These are phyloP conservation scores for Herpetospermum pedunculosum DNA, from an alignment of 306 rosid genomes.

Conservation along the genomic window DNA sequence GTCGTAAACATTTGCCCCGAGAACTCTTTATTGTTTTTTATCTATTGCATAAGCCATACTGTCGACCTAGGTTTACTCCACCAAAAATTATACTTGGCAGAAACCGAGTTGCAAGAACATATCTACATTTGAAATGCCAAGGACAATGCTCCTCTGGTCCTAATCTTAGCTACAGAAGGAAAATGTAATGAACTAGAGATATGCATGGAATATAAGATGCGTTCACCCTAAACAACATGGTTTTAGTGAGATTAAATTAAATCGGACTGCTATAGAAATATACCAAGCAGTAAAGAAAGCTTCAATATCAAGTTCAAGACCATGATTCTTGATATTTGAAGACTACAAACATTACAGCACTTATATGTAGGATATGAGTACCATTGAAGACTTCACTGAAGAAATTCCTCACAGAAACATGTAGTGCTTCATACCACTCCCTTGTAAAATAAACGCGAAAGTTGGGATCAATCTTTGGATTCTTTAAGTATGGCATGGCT, in stretches of 20 bases:
- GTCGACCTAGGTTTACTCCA: neutral
- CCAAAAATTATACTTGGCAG: neutral
- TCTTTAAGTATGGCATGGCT: constrained; percentile 82
- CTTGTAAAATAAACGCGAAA: constrained; percentile 63
- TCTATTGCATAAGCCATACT: neutral
- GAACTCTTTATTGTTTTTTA: neutral
- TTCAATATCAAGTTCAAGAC: neutral
- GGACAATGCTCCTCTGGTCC: neutral
- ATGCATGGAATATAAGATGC: neutral
- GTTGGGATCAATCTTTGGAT: constrained; percentile 66
- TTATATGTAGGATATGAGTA: constrained; percentile 71
- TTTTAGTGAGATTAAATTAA: neutral
- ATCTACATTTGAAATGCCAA: neutral
- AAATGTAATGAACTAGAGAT: neutral
- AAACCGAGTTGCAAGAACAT: neutral
- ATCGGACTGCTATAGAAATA: neutral
- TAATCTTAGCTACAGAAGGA: neutral
- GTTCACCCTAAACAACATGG: neutral
- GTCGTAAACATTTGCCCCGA: neutral
- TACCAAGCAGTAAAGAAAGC: neutral
- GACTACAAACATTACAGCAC: neutral
- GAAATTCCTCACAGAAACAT: constrained; percentile 82
- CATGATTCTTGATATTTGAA: neutral
- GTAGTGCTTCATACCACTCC: constrained; percentile 86
- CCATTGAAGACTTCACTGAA: constrained; percentile 79